Evolutionary conservation across 2,329 filamentous ascomycete species (phyloP).

Genomic region (Aspergillus eucalypticola): DNA sequence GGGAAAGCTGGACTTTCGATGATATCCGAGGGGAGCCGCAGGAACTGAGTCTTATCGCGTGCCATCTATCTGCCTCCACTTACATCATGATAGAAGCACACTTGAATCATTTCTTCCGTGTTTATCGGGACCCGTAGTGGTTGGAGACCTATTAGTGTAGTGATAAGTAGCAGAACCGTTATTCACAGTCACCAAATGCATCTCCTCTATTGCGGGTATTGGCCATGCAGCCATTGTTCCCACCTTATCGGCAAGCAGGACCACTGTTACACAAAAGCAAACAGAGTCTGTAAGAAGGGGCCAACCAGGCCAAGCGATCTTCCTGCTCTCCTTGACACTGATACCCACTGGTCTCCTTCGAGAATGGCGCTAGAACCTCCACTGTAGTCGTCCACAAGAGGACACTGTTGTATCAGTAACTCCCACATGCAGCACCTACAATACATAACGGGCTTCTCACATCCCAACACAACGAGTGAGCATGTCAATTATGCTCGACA

Average conservation of each 20-base stretch:
- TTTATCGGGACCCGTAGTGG: too few species aligned
- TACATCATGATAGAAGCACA: not conserved
- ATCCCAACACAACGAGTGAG: too few species aligned
- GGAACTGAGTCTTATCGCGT: not conserved
- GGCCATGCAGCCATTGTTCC: not conserved
- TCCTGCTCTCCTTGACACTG: not conserved
- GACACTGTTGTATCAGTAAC: too few species aligned
- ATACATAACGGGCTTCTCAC: too few species aligned
- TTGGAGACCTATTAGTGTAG: too few species aligned
- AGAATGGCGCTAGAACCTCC: not conserved
- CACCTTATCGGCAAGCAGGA: not conserved
- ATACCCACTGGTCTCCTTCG: not conserved
- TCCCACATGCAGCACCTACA: too few species aligned
- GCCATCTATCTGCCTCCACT: not conserved
- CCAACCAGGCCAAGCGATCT: not conserved
- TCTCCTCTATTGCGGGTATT: too few species aligned
- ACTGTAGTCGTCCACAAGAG: not conserved
- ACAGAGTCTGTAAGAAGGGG: not conserved
- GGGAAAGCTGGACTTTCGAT: not conserved
- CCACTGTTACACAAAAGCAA: not conserved
- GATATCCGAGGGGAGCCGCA: not conserved
- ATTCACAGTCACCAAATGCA: too few species aligned
- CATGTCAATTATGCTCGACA: too few species aligned
- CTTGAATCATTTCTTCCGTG: not conserved
- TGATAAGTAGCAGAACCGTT: too few species aligned